phyloP scores from a whole-genome alignment of 371 early-diverging fungal species.

The Thermomucor indicae-seudaticae region DNA sequence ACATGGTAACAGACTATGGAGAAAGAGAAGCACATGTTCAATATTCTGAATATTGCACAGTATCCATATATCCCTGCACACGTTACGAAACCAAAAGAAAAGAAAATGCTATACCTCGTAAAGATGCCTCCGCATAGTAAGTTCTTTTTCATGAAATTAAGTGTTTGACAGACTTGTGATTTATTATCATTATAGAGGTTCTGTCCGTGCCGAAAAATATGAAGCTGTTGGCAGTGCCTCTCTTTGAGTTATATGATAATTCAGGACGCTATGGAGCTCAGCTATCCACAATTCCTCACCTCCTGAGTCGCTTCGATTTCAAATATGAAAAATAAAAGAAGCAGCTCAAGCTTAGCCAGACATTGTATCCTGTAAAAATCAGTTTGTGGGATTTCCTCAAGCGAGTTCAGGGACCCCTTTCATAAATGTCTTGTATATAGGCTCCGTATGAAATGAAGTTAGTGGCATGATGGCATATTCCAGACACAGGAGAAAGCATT shows the following conservation, averaged over 20 bases:
- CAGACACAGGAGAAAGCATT: too few relatives aligned
- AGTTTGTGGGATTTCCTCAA: too few relatives aligned
- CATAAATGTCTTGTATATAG: too few relatives aligned
- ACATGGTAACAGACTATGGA: slow-evolving; percentile 48
- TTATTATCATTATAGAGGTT: slow-evolving; percentile 42
- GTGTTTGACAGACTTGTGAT: not conserved
- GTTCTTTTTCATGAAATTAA: not conserved
- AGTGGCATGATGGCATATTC: too few relatives aligned
- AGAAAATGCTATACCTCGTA: slow-evolving; percentile 68
- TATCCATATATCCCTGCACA: slow-evolving; percentile 83
- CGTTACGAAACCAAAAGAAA: slow-evolving; percentile 76
- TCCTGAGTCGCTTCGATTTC: slow-evolving; percentile 59
- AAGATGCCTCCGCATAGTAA: slow-evolving; percentile 74
- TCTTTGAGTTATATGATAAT: slow-evolving; percentile 82
- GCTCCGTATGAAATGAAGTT: too few relatives aligned
- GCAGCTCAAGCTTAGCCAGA: too few relatives aligned
- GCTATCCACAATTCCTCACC: slow-evolving; percentile 66
- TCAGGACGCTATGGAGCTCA: slow-evolving; percentile 71
- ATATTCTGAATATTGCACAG: slow-evolving; percentile 23
- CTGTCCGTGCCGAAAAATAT: slow-evolving; percentile 79
- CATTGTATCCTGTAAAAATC: too few relatives aligned
- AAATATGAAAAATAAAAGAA: slow-evolving; percentile 31
- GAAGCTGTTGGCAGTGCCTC: slow-evolving; percentile 76
- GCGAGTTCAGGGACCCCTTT: too few relatives aligned
- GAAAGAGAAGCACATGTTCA: not conserved